Conservation (phyloP, 2,329 filamentous ascomycete species). For the Ophiostoma piceae region DNA sequence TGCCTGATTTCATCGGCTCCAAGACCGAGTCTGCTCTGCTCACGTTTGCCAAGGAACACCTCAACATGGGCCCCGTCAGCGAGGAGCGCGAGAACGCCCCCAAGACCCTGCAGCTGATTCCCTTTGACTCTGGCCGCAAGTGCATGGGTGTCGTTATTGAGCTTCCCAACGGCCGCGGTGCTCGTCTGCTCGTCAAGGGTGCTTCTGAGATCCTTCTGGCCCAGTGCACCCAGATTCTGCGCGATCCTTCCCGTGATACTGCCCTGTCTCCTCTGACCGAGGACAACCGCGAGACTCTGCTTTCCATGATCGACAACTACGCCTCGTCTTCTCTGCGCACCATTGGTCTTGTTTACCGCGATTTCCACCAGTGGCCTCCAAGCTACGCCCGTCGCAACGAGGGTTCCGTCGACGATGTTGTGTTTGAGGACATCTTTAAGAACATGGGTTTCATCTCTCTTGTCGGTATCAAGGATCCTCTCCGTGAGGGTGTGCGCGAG, state of each 20-base stretch:
- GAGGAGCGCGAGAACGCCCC: conserved; percentile 52
- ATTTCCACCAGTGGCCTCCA: conserved; percentile 82
- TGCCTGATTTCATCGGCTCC: conserved; percentile 64
- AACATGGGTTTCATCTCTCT: conserved; percentile 64
- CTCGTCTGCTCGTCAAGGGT: conserved; percentile 58
- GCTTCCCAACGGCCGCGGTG: conserved; percentile 44
- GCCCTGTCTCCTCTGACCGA: conserved; percentile 43
- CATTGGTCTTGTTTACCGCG: conserved; percentile 76
- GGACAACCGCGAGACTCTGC: conserved; percentile 53
- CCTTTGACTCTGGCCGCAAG: conserved; percentile 71
- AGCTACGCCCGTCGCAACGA: conserved; percentile 51
- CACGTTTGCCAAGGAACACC: conserved; percentile 60
- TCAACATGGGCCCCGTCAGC: conserved; percentile 61
- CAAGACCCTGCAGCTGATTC: conserved; percentile 60
- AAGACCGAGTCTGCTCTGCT: conserved; percentile 73
- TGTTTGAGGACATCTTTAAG: conserved; percentile 61
- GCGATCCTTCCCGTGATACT: conserved; percentile 44
- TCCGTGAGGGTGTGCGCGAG: conserved; percentile 67
- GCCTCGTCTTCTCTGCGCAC: conserved; percentile 76
- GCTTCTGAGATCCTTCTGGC: conserved; percentile 59
- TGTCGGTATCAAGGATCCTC: conserved; percentile 76
- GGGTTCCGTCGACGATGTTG: conserved; percentile 54
- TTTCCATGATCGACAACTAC: conserved; percentile 67
- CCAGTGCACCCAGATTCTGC: conserved; percentile 50
- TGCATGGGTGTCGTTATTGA: conserved; percentile 60